These are phyloP conservation scores for Rhodofomes roseus DNA, from an alignment of 1,284 basidiomycete genomes.

Conservation along the genomic window DNA sequence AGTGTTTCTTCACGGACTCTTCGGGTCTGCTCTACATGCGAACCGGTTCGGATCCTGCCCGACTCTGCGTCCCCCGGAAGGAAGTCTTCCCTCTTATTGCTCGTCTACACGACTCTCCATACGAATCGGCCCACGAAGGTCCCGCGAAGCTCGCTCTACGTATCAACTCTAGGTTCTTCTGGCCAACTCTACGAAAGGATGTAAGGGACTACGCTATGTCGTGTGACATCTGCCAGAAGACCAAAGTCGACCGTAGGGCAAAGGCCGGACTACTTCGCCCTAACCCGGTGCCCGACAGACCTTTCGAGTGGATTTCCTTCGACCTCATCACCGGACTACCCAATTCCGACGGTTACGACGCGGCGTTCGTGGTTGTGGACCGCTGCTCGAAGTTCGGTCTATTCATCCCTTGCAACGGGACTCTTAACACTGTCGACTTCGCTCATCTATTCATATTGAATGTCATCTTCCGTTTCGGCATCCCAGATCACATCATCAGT, in stretches of 20 bases:
- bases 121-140: background rate
- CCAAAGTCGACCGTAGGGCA: too few species aligned
- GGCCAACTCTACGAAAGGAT: constrained; percentile 30
- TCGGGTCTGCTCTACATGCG: background rate
- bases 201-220: constrained; percentile 15
- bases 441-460: constrained; percentile 23
- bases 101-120: background rate
- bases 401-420: too few species aligned
- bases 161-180: constrained; percentile 25
- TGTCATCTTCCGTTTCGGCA: constrained; percentile 11
- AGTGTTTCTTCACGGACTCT: background rate
- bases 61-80: background rate
- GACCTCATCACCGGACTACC: constrained; percentile 34
- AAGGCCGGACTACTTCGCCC: too few species aligned
- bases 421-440: too few species aligned
- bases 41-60: background rate
- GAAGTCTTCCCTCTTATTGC: background rate
- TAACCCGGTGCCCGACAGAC: too few species aligned
- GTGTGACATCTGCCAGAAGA: constrained; percentile 34
- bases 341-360: constrained; percentile 27
- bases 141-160: constrained; percentile 10
- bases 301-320: too few species aligned
- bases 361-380: constrained; percentile 20
- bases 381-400: constrained; percentile 35
- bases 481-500: constrained; percentile 17